Base-by-base conservation (phyloP, 2,329 filamentous ascomycete genomes). In the Lojkania enalia region DNA sequence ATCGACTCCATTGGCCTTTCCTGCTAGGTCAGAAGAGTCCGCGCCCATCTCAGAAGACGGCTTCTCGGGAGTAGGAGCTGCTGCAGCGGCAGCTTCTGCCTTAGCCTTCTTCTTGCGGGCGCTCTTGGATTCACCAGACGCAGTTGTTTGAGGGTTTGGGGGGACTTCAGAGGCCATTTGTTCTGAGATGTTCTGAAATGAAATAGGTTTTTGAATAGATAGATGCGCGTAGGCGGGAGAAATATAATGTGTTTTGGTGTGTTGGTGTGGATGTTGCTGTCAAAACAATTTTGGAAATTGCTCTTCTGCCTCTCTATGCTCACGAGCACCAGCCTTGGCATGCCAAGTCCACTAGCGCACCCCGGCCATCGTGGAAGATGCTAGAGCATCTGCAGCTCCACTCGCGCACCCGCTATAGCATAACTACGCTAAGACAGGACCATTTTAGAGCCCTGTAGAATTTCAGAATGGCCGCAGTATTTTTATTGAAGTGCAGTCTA, bases 131-230 rank as follows among this genome's bases (percentile, higher is more conserved):
- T 78, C 75, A 42, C 60, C 65, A 57, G 87, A 77, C 56, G 87
- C 81, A 58, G 78, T 69, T 54, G 77, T 74, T 58, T 80, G 76
- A 55, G 85, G 78, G 73, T 86, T 86, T 69, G 83, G 79, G 60
- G 82, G 77, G 52, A 79, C 70, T 56, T 83, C 66, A 70, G 88
- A 79, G 44, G 61, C 57, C 64, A 68, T 68, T 54, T 51, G 50
- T 48, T 31, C 25, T 30, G 43, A 18, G 16, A 33, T 46, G 31
- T 37, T 37, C 13, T 18, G 39, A 39, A 41, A 16, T 21, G 14
- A 21, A 35, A 19, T 32, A 37, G 32, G 20, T 23, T 13, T 39
- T 46, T 45, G 15, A 4, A 16, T 29, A n/a, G 16, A 6, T 19
- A 21, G 20, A 35, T 37, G 46, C 41, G 48, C 30, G 49, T 48